A percentile compares a stretch with the other conserved stretches of the same genome.
Evolutionary conservation across 352 stramenopile genomes (phyloP).

Genomic region (Phytophthora litchii): DNA sequence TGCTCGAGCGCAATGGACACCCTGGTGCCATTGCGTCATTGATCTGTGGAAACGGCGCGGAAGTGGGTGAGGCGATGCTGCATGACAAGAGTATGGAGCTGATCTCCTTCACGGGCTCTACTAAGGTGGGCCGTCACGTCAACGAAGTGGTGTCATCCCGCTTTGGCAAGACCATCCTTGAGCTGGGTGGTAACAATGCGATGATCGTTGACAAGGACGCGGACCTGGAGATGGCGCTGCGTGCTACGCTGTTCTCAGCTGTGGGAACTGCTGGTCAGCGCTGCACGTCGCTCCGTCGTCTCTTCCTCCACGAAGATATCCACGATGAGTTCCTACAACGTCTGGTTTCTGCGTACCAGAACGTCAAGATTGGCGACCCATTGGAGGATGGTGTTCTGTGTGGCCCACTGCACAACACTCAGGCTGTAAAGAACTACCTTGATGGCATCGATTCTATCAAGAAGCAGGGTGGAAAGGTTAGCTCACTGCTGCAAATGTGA

Average conservation of each 20-base stretch:
- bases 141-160: constrained; percentile 87
- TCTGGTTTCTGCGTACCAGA: constrained; percentile 86
- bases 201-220: constrained; percentile 94
- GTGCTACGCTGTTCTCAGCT: constrained; percentile 90
- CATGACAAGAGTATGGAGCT: constrained; percentile 89
- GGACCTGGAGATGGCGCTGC: constrained; percentile 91
- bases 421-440: constrained; percentile 89
- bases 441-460: constrained; percentile 87
- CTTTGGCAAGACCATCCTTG: constrained; percentile 93
- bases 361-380: constrained; percentile 89
- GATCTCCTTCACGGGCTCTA: constrained; percentile 93
- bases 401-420: constrained; percentile 71
- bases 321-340: constrained; percentile 90
- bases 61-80: constrained; percentile 89
- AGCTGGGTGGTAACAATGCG: constrained; percentile 93
- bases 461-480: constrained; percentile 84
- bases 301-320: constrained; percentile 92
- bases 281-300: constrained; percentile 91
- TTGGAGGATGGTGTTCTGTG: constrained; percentile 87
- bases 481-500: constrained; percentile 1
- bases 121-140: constrained; percentile 86
- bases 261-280: constrained; percentile 92
- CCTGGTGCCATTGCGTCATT: constrained; percentile 84
- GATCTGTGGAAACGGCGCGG: constrained; percentile 76
- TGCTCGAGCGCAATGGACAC: constrained; percentile 88